phyloP scores from a whole-genome alignment of 192 early-diverging fungal species.

The Lobosporangium transversale region DNA sequence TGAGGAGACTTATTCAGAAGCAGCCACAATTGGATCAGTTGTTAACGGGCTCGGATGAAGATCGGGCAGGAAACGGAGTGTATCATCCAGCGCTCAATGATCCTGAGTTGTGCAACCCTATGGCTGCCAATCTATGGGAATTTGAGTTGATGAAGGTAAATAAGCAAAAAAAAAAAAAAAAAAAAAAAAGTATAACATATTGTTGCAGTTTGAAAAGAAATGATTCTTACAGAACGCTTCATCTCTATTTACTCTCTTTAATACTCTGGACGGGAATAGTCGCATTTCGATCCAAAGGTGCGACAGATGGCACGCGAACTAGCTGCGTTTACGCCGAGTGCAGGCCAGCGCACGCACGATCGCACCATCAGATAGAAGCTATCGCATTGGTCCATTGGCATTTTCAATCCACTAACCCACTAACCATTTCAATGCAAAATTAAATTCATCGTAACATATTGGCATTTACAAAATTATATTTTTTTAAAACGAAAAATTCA shows the following conservation, averaged over 20 bases:
- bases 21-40: constrained; percentile 63
- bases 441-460: too few relatives aligned
- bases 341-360: constrained; percentile 43
- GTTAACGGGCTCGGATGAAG: constrained; percentile 59
- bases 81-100: constrained; percentile 86
- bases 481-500: background rate
- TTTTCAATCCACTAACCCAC: background rate
- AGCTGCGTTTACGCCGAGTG: constrained; percentile 50
- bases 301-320: constrained; percentile 56
- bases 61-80: constrained; percentile 73
- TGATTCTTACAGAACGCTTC: too few relatives aligned
- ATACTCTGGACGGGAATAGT: too few relatives aligned
- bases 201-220: too few relatives aligned
- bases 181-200: too few relatives aligned
- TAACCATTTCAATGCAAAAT: too few relatives aligned
- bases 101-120: constrained; percentile 95
- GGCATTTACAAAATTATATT: background rate
- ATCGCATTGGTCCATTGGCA: background rate
- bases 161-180: constrained; percentile 54
- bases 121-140: constrained; percentile 92
- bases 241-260: background rate
- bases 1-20: constrained; percentile 69
- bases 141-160: constrained; percentile 78
- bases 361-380: constrained; percentile 44
- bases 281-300: constrained; percentile 68